Evolutionary conservation across 345 rosid genomes (phyloP).

Genomic region (Alliaria petiolata): DNA sequence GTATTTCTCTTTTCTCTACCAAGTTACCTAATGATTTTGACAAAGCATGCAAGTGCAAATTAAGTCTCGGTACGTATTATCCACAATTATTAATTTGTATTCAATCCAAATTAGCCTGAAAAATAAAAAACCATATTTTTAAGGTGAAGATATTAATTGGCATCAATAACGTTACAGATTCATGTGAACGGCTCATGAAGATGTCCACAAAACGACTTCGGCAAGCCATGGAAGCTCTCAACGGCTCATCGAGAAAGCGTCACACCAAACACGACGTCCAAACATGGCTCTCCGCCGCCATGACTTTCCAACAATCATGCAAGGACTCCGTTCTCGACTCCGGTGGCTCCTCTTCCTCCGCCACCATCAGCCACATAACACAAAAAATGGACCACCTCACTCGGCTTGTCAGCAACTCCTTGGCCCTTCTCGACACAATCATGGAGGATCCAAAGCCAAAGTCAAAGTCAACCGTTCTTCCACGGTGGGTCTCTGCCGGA

Average conservation of each 20-base stretch:
- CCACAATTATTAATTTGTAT: not conserved
- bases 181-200: conserved; percentile 46
- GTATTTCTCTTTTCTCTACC: not conserved
- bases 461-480: conserved; percentile 31
- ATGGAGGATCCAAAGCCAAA: conserved; percentile 1
- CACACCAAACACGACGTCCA: conserved; percentile 46
- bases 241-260: conserved; percentile 30
- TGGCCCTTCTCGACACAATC: conserved; percentile 50
- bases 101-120: not conserved
- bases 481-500: conserved; percentile 51
- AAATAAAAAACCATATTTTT: not conserved
- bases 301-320: conserved; percentile 72
- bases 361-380: conserved; percentile 32
- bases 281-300: conserved; percentile 79
- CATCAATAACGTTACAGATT: conserved; percentile 31
- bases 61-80: not conserved
- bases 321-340: conserved; percentile 45
- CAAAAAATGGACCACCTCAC: conserved; percentile 60
- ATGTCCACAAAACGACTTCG: conserved; percentile 55
- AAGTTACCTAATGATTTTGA: not conserved
- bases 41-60: not conserved
- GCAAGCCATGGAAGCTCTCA: conserved; percentile 47
- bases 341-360: not conserved
- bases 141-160: not conserved
- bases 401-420: conserved; percentile 51